Conservation (phyloP, 805 yeast genomes). For the Kodamaea laetipori region DNA sequence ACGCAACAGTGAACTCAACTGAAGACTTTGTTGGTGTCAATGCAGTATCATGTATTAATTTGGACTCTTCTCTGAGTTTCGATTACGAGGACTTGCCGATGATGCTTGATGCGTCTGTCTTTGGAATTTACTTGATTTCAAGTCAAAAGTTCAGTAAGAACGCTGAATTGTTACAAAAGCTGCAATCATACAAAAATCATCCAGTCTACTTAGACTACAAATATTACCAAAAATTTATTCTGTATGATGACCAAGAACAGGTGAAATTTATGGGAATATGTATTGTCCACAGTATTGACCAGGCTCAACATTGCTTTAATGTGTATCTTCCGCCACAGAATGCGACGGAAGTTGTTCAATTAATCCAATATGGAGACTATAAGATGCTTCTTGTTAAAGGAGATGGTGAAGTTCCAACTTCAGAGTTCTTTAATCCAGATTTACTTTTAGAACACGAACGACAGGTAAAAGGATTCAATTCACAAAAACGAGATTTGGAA, state of each 20-base stretch:
- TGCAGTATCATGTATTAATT: constrained; percentile 28
- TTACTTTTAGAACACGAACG: constrained; percentile 25
- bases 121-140: constrained; percentile 39
- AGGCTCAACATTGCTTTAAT: constrained; percentile 41
- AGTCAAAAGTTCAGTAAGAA: constrained; percentile 17
- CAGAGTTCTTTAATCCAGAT: constrained; percentile 47
- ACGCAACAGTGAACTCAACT: constrained; percentile 18
- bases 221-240: constrained; percentile 12
- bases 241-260: neutral
- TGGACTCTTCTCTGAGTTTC: constrained; percentile 21
- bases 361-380: constrained; percentile 19
- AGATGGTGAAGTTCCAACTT: constrained; percentile 63
- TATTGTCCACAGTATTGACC: constrained; percentile 67
- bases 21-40: constrained; percentile 25
- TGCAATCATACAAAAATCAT: neutral
- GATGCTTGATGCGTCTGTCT: constrained; percentile 45
- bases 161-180: neutral
- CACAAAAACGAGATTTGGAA: neutral
- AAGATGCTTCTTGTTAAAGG: constrained; percentile 57
- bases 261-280: constrained; percentile 51
- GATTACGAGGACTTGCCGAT: constrained; percentile 26
- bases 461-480: constrained; percentile 19
- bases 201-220: constrained; percentile 25
- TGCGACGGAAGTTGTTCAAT: constrained; percentile 13
- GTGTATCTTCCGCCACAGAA: constrained; percentile 54